Evolutionary conservation across 2,329 filamentous ascomycete genomes (phyloP).

Genomic region (Harringtonia aguacate): DNA sequence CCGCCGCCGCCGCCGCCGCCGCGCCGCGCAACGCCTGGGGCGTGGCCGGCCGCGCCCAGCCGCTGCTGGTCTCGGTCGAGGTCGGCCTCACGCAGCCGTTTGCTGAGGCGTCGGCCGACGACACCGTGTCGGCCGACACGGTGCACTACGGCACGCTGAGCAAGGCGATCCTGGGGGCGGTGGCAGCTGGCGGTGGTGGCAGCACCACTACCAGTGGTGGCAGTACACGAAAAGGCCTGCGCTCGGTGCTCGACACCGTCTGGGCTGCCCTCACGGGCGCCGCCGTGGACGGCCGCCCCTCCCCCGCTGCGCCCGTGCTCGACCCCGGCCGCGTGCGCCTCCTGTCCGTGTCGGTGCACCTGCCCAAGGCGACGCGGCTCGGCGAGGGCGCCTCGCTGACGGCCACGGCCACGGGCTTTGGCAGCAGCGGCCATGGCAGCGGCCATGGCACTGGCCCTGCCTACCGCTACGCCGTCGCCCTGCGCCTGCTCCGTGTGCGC

Average conservation of each 20-base stretch:
- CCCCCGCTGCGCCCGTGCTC: too few species aligned
- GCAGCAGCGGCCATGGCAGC: neutral
- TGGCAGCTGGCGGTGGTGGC: constrained; percentile 16
- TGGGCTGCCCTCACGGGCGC: constrained; percentile 27
- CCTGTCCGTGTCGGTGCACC: constrained; percentile 39
- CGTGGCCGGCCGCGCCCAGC: constrained; percentile 46
- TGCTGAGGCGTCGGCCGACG: constrained; percentile 40
- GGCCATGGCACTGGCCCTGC: neutral
- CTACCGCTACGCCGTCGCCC: constrained; percentile 9
- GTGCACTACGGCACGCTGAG: constrained; percentile 65
- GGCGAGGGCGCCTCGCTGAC: constrained; percentile 11
- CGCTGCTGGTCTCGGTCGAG: constrained; percentile 47
- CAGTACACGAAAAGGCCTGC: constrained; percentile 11
- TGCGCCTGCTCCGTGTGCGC: constrained; percentile 46
- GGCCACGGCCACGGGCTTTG: constrained; percentile 5
- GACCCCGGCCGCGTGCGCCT: constrained; percentile 28
- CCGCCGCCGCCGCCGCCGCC: constrained; percentile 12
- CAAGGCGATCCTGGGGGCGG: constrained; percentile 47
- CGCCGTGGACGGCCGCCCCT: constrained; percentile 22
- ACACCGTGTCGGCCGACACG: constrained; percentile 57
- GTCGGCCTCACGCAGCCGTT: constrained; percentile 48
- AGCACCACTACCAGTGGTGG: constrained; percentile 14
- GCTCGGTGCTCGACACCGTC: constrained; percentile 24
- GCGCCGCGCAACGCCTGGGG: constrained; percentile 53
- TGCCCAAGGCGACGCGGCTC: constrained; percentile 54